These are phyloP conservation scores for Fusarium protoensiforme DNA, from an alignment of 2,329 filamentous ascomycete genomes.

Conservation along the genomic window DNA sequence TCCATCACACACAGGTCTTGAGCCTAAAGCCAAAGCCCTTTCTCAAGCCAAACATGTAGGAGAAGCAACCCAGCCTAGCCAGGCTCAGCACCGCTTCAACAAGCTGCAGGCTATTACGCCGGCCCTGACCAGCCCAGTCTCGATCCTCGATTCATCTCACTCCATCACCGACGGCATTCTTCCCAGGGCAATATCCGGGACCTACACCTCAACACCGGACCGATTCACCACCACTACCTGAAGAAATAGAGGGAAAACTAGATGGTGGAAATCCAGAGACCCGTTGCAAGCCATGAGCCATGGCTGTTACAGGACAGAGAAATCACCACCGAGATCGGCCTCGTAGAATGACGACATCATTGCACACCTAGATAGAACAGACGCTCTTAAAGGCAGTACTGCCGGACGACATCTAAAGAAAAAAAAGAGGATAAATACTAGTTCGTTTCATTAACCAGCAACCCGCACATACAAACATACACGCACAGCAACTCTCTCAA, in stretches of 20 bases:
- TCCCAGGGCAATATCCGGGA: not conserved
- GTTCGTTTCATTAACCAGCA: slow-evolving; percentile 45
- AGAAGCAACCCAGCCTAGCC: not conserved
- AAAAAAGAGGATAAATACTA: slow-evolving; percentile 39
- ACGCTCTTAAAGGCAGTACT: slow-evolving; percentile 1
- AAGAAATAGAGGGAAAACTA: not conserved
- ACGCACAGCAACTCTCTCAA: slow-evolving; percentile 27
- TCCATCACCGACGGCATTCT: not conserved
- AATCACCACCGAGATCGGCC: not conserved
- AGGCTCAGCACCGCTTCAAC: not conserved
- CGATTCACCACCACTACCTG: not conserved
- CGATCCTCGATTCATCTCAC: not conserved
- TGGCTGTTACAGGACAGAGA: not conserved
- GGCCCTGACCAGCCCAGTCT: not conserved
- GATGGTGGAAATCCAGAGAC: not conserved
- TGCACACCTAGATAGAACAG: not conserved
- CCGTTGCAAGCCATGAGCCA: not conserved
- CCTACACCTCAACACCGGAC: not conserved
- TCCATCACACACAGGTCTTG: not conserved
- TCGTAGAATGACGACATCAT: not conserved
- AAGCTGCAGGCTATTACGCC: not conserved
- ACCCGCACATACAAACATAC: slow-evolving; percentile 42
- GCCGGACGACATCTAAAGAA: slow-evolving; percentile 23
- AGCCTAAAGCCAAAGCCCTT: not conserved
- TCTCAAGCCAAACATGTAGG: not conserved